These are phyloP conservation scores for Cutaneotrichosporon sp. DNA, from an alignment of 1,284 basidiomycete genomes.

Conservation along the genomic window DNA sequence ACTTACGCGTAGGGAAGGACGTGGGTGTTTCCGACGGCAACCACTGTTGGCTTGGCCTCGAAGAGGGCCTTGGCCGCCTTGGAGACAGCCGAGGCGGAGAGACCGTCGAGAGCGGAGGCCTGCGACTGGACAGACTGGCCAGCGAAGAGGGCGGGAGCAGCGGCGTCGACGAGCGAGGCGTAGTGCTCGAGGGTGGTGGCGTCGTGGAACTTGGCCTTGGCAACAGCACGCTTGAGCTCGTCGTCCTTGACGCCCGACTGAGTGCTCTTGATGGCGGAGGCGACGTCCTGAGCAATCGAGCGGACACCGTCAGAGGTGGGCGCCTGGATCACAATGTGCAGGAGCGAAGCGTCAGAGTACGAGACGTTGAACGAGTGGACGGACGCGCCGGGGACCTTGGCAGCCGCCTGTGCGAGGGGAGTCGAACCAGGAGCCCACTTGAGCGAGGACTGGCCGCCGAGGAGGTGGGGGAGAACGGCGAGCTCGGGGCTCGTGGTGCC, in stretches of 20 bases:
- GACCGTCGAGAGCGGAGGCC: slow-evolving; percentile 53
- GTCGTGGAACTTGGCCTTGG: slow-evolving; percentile 78
- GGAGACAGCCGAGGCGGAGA: slow-evolving; percentile 58
- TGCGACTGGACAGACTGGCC: slow-evolving; percentile 56
- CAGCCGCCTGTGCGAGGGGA: slow-evolving; percentile 56
- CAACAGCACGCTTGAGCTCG: slow-evolving; percentile 70
- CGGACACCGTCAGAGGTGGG: slow-evolving; percentile 45
- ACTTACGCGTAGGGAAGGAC: slow-evolving; percentile 65
- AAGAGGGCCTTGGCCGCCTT: slow-evolving; percentile 52
- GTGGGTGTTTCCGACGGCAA: slow-evolving; percentile 72
- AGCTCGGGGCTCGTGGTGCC: slow-evolving; percentile 61
- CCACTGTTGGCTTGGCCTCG: slow-evolving; percentile 70
- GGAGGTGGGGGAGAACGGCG: slow-evolving; percentile 68
- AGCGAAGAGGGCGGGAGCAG: slow-evolving; percentile 56
- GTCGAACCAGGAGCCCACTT: slow-evolving; percentile 78
- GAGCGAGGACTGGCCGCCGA: slow-evolving; percentile 65
- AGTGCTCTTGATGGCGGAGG: slow-evolving; percentile 62
- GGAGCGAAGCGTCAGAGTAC: slow-evolving; percentile 83
- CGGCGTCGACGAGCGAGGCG: slow-evolving; percentile 60
- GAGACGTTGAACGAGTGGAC: slow-evolving; percentile 71
- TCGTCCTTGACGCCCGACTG: slow-evolving; percentile 59
- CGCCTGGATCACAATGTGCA: slow-evolving; percentile 64
- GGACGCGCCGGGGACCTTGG: slow-evolving; percentile 48
- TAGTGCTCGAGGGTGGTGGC: slow-evolving; percentile 63
- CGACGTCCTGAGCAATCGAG: slow-evolving; percentile 58